These are phyloP conservation scores for Phascolomyces articulosus DNA, from an alignment of 371 early-diverging fungal species.

Conservation along the genomic window DNA sequence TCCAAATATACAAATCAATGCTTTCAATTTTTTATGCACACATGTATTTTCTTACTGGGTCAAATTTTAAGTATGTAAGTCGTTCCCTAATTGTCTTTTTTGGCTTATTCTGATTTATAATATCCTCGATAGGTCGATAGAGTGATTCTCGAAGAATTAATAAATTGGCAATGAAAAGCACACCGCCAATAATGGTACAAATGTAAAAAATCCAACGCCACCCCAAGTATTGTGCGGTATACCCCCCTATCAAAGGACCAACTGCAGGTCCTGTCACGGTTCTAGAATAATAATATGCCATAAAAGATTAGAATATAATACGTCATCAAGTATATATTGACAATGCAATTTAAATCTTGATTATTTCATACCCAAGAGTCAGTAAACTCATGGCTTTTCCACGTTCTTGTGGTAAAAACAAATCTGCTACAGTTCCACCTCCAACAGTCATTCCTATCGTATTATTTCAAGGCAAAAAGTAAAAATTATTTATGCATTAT, in stretches of 20 bases:
- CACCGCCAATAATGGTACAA: constrained; percentile 52
- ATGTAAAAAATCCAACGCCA: constrained; percentile 66
- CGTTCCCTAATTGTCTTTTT: background rate
- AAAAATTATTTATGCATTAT: no score
- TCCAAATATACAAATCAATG: no score
- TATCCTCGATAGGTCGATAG: constrained; percentile 14
- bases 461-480: no score
- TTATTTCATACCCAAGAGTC: constrained; percentile 30
- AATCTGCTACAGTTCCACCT: constrained; percentile 45
- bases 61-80: constrained; percentile 27
- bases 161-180: constrained; percentile 33
- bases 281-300: constrained; percentile 17
- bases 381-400: constrained; percentile 45
- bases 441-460: constrained; percentile 30
- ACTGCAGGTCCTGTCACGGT: constrained; percentile 57
- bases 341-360: no score
- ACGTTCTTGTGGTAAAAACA: constrained; percentile 37
- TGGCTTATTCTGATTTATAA: background rate
- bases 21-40: no score
- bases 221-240: constrained; percentile 47
- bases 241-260: constrained; percentile 60
- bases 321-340: no score
- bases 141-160: constrained; percentile 58
- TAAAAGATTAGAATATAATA: no score
- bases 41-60: constrained; percentile 29